Evolutionary conservation across 805 yeast genomes (phyloP).

Genomic region (Kuraishia piskuri): DNA sequence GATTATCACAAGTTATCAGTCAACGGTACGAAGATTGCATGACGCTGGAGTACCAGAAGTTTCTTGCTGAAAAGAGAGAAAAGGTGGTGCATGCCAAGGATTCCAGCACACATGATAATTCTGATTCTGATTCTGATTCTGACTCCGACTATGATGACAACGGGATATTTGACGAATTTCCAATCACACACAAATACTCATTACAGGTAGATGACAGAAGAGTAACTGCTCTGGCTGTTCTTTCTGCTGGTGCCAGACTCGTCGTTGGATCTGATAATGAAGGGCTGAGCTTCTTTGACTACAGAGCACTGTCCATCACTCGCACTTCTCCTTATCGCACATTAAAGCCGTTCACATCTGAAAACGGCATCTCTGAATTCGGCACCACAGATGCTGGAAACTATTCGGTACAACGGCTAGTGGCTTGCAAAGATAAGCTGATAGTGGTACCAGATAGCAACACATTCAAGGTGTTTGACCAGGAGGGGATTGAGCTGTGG

Average conservation of each 20-base stretch:
- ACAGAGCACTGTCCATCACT: slow-evolving; percentile 20
- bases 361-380: slow-evolving; percentile 6
- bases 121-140: slow-evolving; percentile 5
- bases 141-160: slow-evolving; percentile 13
- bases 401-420: slow-evolving; percentile 3
- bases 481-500: slow-evolving; percentile 8
- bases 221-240: slow-evolving; percentile 15
- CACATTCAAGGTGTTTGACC: slow-evolving; percentile 9
- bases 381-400: slow-evolving; percentile 5
- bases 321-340: slow-evolving; percentile 7
- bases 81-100: slow-evolving; percentile 1
- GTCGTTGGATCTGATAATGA: slow-evolving; percentile 18
- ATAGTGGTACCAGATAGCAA: slow-evolving; percentile 9
- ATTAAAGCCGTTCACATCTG: slow-evolving; percentile 7
- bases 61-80: slow-evolving; percentile 7
- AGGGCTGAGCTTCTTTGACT: slow-evolving; percentile 21
- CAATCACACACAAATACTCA: slow-evolving; percentile 23
- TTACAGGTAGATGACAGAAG: slow-evolving; percentile 13
- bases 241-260: slow-evolving; percentile 18
- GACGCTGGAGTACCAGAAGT: slow-evolving; percentile 3
- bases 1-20: slow-evolving; percentile 1
- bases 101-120: not conserved
- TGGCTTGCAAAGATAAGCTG: not conserved
- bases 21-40: slow-evolving; percentile 5
- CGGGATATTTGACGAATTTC: slow-evolving; percentile 22